A percentile compares a stretch with the other conserved stretches of the same genome.
phyloP scores from a whole-genome alignment of 1,284 basidiomycete genomes.

The Apiotrichum sp. region DNA sequence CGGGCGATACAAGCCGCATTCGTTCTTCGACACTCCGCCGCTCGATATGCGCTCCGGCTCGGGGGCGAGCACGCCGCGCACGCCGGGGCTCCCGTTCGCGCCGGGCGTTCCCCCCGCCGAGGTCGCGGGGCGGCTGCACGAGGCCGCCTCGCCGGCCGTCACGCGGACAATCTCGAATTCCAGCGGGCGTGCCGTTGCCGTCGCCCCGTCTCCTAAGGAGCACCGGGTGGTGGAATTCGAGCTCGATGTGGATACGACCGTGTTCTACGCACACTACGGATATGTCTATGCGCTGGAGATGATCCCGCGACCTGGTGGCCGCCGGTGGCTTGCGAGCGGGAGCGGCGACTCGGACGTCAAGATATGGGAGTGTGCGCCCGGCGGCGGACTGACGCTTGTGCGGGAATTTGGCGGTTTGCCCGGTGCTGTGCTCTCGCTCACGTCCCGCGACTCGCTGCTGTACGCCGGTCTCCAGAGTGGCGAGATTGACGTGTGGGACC shows the following conservation, averaged over 20 bases:
- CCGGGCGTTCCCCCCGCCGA: constrained; percentile 17
- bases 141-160: no score
- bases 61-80: constrained; percentile 28
- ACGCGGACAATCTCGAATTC: background rate
- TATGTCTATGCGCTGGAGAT: constrained; percentile 84
- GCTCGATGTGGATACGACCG: constrained; percentile 62
- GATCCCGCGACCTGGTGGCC: constrained; percentile 42
- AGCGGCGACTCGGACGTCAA: constrained; percentile 86
- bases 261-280: constrained; percentile 85
- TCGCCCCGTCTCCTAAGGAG: background rate
- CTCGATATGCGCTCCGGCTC: constrained; percentile 24
- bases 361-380: constrained; percentile 65
- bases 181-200: background rate
- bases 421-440: constrained; percentile 67
- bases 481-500: constrained; percentile 82
- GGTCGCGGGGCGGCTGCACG: constrained; percentile 1
- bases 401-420: constrained; percentile 28
- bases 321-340: constrained; percentile 65
- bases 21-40: constrained; percentile 41
- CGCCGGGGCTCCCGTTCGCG: constrained; percentile 1
- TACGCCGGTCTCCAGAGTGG: constrained; percentile 93
- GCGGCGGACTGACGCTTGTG: constrained; percentile 33
- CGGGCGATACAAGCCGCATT: constrained; percentile 41
- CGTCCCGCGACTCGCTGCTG: constrained; percentile 68
- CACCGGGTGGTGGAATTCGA: constrained; percentile 41